Percentiles rank a stretch among this genome's conserved stretches.
These are phyloP conservation scores for Magnolia changhungtana DNA, from an alignment of 164 flowering plant genomes.

Conservation along the genomic window DNA sequence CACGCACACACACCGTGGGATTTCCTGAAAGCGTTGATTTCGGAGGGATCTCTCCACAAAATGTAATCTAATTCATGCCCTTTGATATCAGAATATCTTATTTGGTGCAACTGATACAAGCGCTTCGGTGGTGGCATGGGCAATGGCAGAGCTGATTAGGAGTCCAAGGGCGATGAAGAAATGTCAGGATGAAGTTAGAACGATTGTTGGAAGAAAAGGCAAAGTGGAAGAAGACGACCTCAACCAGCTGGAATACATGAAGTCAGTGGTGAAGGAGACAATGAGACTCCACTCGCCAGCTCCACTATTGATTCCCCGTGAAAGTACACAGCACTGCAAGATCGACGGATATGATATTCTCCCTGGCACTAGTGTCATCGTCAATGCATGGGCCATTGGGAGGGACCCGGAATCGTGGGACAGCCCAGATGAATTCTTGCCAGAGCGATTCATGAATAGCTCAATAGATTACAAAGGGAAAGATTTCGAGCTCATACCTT, in stretches of 20 bases:
- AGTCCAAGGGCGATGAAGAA: slow-evolving; percentile 17
- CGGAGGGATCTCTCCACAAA: too few relatives aligned
- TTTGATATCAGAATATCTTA: slow-evolving; percentile 27
- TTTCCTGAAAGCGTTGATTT: too few relatives aligned
- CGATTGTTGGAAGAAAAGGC: slow-evolving; percentile 17
- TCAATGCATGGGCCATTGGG: slow-evolving; percentile 31
- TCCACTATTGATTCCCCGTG: slow-evolving; percentile 30
- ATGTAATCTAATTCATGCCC: too few relatives aligned
- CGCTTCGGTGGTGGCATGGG: slow-evolving; percentile 32
- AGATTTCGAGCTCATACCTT: slow-evolving; percentile 31
- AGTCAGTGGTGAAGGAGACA: slow-evolving; percentile 29
- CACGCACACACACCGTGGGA: too few relatives aligned
- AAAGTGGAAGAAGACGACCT: slow-evolving; percentile 25
- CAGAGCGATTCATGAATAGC: slow-evolving; percentile 23
- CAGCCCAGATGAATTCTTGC: slow-evolving; percentile 25
- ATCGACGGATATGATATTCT: slow-evolving; percentile 27
- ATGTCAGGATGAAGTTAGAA: slow-evolving; percentile 18
- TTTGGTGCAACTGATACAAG: slow-evolving; percentile 34
- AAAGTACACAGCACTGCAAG: slow-evolving; percentile 17
- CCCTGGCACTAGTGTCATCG: slow-evolving; percentile 19
- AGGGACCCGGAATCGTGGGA: slow-evolving; percentile 27
- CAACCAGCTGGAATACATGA: slow-evolving; percentile 22
- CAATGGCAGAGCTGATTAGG: slow-evolving; percentile 26
- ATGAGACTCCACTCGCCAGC: slow-evolving; percentile 31
- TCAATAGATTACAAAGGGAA: slow-evolving; percentile 27